Base-by-base conservation (phyloP, 495 filamentous ascomycete species). In the Lophium mytilinum region DNA sequence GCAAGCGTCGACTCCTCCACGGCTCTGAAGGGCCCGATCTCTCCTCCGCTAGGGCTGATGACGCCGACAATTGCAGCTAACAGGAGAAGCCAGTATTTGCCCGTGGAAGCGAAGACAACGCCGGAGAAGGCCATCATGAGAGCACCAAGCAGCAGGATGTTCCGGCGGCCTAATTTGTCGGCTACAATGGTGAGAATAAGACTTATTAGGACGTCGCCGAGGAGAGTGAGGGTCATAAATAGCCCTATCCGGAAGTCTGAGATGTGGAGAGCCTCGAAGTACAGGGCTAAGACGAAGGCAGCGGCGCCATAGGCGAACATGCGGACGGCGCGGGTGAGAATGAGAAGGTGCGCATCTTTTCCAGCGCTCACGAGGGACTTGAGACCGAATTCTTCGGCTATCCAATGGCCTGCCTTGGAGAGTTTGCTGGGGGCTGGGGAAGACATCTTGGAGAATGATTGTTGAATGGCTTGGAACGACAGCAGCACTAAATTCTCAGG, bases 161-260 rank as follows among this genome's bases (percentile, higher is more conserved):
- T 77, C 55, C 83, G 81, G 50, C 89, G 77, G 10, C 89, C 89
- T 50, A 90, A 68, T 0, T 75, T 69, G 73, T 94, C 89, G 3
- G 89, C 88, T 54, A 86, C 80, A 2, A 89, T 71, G 0, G 89
- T 90, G 21, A 95, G 76, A 21, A 85, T 63, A 17, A 90, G 82
- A 50, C 87, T 89, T 55, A 94, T 84, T 24, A 83, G 60, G 1
- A 88, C 84, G 73, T 95, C 90, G 30, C 90, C 89, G 15, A 87
- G 71, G 52, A 94, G 71, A 0, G 90, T 95, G 47, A 92, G 71
- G 4, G 87, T 90, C 88, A 95, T 95, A 69, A 95, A 93, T 4
- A 90, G 75, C 14, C 90, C 90, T 42, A 87, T 90, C n/a, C 75
- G 75, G n/a, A 81, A 75, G 62, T 88, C 82, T 0, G 86, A 78